Evolutionary conservation across 2,329 filamentous ascomycete species (phyloP), one percentile per base, ranked within the genome.

Genomic region (Penicillium janthinellum): DNA sequence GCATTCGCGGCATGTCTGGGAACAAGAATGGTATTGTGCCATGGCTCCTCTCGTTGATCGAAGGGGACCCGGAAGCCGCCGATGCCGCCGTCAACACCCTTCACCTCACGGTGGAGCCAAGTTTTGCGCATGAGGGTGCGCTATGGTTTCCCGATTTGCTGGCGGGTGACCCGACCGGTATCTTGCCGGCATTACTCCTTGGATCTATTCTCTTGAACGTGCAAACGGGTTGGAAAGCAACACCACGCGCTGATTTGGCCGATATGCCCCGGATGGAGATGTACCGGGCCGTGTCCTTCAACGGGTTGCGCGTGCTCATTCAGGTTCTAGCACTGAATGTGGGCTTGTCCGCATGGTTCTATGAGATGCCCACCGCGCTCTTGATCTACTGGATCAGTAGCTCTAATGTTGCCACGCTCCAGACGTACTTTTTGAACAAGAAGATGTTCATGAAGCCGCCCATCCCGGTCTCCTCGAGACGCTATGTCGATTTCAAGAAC

Each of bases 141-240:
- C 75, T 86, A 1, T 89, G 86, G 86, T 87, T 87, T 57, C 78
- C 81, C 1, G 79, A 88, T 68, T 78, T 89, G 14, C 73, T 84
- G 5, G 67, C 78, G 0, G 74, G 83, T 8, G 86, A 88, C 64
- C 78, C 84, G 0, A 79, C 78, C 2, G 73, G 81, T 2, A 64
- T 77, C 2, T 75, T 87, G 1, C 83, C 84, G 0, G 75, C 80
- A 42, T 58, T 81, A 3, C 74, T 86, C 22, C 81, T 80, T 0
- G 76, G 72, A 0, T 74, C 80, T 4, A 81, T 86, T 58, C 70
- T 86, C 15, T 62, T 78, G 7, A 85, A 83, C 62, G 70, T 86
- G 39, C 68, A 61, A 14, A 44, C 31, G 17, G 74, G 74, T 6
- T 75, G 72, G 71, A 71, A 70, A 47, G 61, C 57, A 2, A 50